Conservation (phyloP, 345 rosid species). For the Limnanthes douglasii region DNA sequence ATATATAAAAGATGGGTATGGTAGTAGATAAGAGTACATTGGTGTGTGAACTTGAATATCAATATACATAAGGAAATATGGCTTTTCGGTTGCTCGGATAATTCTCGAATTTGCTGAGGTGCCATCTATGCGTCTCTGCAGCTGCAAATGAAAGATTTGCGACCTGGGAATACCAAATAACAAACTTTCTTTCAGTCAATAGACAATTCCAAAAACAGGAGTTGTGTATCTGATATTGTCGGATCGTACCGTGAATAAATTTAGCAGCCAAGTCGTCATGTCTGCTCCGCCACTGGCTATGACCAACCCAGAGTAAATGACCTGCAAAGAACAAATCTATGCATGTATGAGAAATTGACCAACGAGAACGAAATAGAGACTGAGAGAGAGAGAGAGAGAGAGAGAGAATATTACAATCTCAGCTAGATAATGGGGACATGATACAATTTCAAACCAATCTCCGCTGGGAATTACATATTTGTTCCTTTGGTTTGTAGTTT, state of each 20-base stretch:
- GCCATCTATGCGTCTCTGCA: slow-evolving; percentile 68
- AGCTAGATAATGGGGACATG: slow-evolving; percentile 64
- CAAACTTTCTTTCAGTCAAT: background rate
- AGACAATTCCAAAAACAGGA: slow-evolving; percentile 1
- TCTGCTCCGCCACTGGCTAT: slow-evolving; percentile 68
- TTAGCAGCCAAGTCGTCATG: slow-evolving; percentile 45
- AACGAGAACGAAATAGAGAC: too few species aligned
- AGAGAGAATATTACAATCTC: slow-evolving; percentile 43
- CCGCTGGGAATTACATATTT: slow-evolving; percentile 48
- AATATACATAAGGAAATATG: slow-evolving; percentile 35
- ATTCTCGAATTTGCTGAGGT: slow-evolving; percentile 38
- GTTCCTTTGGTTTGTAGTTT: slow-evolving; percentile 12
- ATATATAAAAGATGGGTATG: too few species aligned
- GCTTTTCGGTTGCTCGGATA: slow-evolving; percentile 40
- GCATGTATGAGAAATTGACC: background rate
- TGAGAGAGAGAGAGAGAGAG: too few species aligned
- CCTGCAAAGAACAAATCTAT: slow-evolving; percentile 16
- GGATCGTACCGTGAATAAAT: slow-evolving; percentile 39
- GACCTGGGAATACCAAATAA: slow-evolving; percentile 29
- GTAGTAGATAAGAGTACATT: too few species aligned
- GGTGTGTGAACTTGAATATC: too few species aligned
- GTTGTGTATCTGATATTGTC: background rate
- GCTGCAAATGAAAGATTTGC: slow-evolving; percentile 49
- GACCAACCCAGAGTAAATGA: slow-evolving; percentile 48
- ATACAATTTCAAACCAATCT: slow-evolving; percentile 74